These are phyloP conservation scores for Oemleria cerasiformis DNA, from an alignment of 306 rosid species.

Conservation along the genomic window DNA sequence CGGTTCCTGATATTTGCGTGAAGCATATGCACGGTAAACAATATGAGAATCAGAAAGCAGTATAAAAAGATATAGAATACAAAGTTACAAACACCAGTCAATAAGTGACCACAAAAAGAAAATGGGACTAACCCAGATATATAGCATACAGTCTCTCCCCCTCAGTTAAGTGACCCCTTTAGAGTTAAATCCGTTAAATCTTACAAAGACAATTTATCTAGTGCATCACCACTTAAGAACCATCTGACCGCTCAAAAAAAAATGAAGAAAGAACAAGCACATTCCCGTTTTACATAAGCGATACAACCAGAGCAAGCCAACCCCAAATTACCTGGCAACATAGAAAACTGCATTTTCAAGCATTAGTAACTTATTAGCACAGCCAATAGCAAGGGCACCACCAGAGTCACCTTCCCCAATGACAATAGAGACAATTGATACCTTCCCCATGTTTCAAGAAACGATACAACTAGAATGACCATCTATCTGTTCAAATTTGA, in stretches of 20 bases:
- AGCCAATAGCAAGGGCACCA: slow-evolving; percentile 98
- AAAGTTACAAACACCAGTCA: slow-evolving; percentile 1
- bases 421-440: slow-evolving; percentile 81
- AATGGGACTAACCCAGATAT: not conserved
- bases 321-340: slow-evolving; percentile 79
- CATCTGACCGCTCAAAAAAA: not conserved
- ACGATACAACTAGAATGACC: slow-evolving; percentile 8
- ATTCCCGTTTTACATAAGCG: not conserved
- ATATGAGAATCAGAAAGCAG: slow-evolving; percentile 19
- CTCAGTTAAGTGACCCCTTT: not conserved
- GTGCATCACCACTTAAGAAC: slow-evolving; percentile 21
- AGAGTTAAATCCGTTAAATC: slow-evolving; percentile 17
- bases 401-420: slow-evolving; percentile 99
- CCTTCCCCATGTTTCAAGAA: slow-evolving; percentile 70
- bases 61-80: slow-evolving; percentile 8
- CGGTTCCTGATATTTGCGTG: slow-evolving; percentile 45
- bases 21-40: slow-evolving; percentile 18
- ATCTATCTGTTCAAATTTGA: slow-evolving; percentile 4
- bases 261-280: slow-evolving; percentile 5
- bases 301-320: not conserved
- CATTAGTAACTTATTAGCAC: slow-evolving; percentile 92
- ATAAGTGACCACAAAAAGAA: slow-evolving; percentile 12
- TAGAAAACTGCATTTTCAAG: slow-evolving; percentile 97
- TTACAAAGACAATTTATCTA: slow-evolving; percentile 8
- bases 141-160: slow-evolving; percentile 9